Conservation (phyloP, 2,329 filamentous ascomycete genomes). For the Plectosphaerella plurivora region DNA sequence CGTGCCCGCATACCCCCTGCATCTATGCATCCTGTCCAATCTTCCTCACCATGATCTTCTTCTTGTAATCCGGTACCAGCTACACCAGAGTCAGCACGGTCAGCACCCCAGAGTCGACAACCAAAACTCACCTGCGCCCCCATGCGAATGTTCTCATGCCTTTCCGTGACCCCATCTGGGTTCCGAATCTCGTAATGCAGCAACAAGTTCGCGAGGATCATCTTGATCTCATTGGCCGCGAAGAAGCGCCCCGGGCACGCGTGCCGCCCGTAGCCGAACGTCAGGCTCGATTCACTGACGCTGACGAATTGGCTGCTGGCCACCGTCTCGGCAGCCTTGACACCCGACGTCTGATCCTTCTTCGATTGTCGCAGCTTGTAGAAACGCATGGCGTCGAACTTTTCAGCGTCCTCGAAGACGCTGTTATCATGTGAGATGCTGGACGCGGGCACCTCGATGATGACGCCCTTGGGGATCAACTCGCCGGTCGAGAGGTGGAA, state of each 20-base stretch:
- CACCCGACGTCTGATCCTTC: neutral
- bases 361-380: slow-evolving; percentile 33
- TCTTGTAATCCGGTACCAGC: too few species aligned
- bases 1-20: too few species aligned
- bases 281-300: slow-evolving; percentile 34
- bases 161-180: neutral
- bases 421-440: slow-evolving; percentile 35
- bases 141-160: neutral
- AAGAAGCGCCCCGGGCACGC: slow-evolving; percentile 46
- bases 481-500: slow-evolving; percentile 41
- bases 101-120: too few species aligned
- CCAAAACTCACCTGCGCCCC: too few species aligned
- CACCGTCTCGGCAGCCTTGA: slow-evolving; percentile 26
- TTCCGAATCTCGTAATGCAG: slow-evolving; percentile 35
- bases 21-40: too few species aligned
- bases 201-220: slow-evolving; percentile 34
- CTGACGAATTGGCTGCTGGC: slow-evolving; percentile 39
- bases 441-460: slow-evolving; percentile 32
- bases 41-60: too few species aligned
- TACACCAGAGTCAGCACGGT: too few species aligned
- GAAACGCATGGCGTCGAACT: slow-evolving; percentile 45
- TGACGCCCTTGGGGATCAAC: slow-evolving; percentile 35
- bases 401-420: slow-evolving; percentile 33
- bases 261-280: slow-evolving; percentile 42
- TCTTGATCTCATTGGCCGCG: slow-evolving; percentile 40